Conservation (phyloP, 108 stramenopile species). For the Nitzschia sp. region DNA sequence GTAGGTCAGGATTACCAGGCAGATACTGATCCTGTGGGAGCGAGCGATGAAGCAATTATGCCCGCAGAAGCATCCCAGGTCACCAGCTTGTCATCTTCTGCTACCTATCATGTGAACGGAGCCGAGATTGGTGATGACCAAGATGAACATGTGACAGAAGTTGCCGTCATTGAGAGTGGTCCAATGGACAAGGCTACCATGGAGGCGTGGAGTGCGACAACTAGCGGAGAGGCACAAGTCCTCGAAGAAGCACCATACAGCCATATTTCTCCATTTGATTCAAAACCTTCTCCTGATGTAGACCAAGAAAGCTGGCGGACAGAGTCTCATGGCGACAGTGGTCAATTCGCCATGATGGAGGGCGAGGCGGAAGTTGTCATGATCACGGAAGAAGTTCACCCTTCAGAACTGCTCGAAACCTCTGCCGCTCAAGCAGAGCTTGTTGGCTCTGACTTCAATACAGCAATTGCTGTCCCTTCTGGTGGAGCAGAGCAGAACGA, state of each 20-base stretch:
- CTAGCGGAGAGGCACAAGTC: constrained; percentile 24
- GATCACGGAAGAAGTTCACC: constrained; percentile 43
- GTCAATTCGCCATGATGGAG: background rate
- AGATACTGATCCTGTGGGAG: background rate
- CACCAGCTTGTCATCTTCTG: background rate
- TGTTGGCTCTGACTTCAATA: constrained; percentile 19
- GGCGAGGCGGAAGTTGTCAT: constrained; percentile 42
- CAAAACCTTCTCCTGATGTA: background rate
- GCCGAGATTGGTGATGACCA: constrained; percentile 12
- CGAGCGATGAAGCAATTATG: background rate
- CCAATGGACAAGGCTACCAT: constrained; percentile 27
- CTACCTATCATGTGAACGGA: constrained; percentile 4
- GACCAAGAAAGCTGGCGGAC: background rate
- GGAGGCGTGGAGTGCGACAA: constrained; percentile 14
- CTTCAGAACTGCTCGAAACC: constrained; percentile 23
- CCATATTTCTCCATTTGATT: background rate
- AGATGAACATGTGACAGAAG: constrained; percentile 25
- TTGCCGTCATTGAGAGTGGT: constrained; percentile 44
- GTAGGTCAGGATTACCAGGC: constrained; percentile 22
- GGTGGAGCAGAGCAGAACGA: background rate
- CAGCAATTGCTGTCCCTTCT: constrained; percentile 17
- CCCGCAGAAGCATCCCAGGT: constrained; percentile 8
- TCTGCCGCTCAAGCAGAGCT: constrained; percentile 35
- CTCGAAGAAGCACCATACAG: constrained; percentile 6
- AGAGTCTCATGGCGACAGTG: background rate